A percentile compares a stretch with the other conserved stretches of the same genome.
These are phyloP conservation scores for Syzygium oleosum DNA, from an alignment of 345 rosid genomes.

Conservation along the genomic window DNA sequence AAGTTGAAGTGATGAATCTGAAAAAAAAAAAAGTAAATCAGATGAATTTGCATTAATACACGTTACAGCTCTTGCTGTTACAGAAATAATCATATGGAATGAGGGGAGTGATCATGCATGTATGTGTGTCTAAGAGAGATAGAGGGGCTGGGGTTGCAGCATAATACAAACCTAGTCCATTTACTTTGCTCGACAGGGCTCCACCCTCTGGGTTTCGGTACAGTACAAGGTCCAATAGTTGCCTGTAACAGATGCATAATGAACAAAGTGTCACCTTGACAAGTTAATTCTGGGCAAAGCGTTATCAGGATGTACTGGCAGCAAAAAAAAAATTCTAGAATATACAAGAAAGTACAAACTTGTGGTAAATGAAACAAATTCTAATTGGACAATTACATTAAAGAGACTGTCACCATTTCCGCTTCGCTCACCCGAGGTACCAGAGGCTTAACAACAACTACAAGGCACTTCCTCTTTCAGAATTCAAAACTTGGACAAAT, in stretches of 20 bases:
- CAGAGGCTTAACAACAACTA: not conserved
- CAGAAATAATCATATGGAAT: not conserved
- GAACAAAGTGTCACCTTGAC: not conserved
- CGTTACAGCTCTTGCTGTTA: not conserved
- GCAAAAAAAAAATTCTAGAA: not conserved
- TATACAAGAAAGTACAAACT: not conserved
- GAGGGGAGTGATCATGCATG: not conserved
- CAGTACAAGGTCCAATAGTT: conserved; percentile 78
- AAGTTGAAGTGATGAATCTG: not conserved
- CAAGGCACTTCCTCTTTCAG: not conserved
- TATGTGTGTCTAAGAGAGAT: not conserved
- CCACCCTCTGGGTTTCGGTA: conserved; percentile 90
- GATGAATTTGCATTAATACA: not conserved
- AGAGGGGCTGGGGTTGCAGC: not conserved
- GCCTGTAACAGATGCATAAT: conserved; percentile 54
- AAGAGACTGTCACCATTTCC: not conserved
- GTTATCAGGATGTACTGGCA: not conserved
- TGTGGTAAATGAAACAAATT: not conserved
- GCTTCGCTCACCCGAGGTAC: not conserved
- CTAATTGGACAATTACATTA: not conserved
- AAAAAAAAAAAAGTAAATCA: not conserved
- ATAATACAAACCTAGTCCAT: conserved; percentile 77
- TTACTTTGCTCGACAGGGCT: conserved; percentile 90
- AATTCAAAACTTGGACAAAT: not conserved
- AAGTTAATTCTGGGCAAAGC: not conserved